Conservation (phyloP, 768 basidiomycete species). For the Termitomyces sp. region DNA sequence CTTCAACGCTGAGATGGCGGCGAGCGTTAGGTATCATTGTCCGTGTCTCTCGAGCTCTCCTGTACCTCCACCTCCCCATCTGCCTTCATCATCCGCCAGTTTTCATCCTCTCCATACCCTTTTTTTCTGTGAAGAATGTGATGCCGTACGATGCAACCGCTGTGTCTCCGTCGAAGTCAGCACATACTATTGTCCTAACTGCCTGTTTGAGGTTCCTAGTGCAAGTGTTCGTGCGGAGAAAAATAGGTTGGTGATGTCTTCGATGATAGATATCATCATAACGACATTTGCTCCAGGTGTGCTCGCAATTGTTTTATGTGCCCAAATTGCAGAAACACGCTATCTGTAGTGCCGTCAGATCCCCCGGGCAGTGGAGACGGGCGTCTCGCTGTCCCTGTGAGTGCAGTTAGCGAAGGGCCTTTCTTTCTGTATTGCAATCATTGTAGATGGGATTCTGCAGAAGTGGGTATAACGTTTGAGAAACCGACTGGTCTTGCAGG, state of each 20-base stretch:
- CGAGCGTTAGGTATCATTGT: constrained; percentile 58
- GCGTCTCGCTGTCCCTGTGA: constrained; percentile 48
- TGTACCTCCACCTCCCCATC: constrained; percentile 68
- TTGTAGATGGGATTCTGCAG: constrained; percentile 93
- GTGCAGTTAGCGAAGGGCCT: constrained; percentile 75
- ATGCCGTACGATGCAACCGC: constrained; percentile 88
- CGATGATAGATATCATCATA: constrained; percentile 2
- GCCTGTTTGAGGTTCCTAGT: constrained; percentile 96
- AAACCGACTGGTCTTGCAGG: constrained; percentile 95
- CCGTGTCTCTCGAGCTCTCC: constrained; percentile 61
- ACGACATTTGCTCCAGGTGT: constrained; percentile 55
- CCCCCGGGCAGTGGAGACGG: constrained; percentile 62
- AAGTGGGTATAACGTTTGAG: constrained; percentile 90
- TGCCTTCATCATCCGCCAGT: constrained; percentile 72
- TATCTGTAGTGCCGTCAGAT: constrained; percentile 90
- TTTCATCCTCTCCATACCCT: constrained; percentile 83
- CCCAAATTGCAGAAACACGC: constrained; percentile 86
- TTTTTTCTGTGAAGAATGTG: constrained; percentile 99
- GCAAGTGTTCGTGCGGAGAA: constrained; percentile 98
- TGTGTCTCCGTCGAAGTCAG: constrained; percentile 94
- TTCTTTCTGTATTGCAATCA: constrained; percentile 90
- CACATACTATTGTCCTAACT: constrained; percentile 97
- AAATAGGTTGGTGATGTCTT: constrained; percentile 61
- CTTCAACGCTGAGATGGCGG: not conserved
- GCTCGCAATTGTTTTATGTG: constrained; percentile 98